Conservation (phyloP, 495 filamentous ascomycete genomes). For the Neurospora sp. region DNA sequence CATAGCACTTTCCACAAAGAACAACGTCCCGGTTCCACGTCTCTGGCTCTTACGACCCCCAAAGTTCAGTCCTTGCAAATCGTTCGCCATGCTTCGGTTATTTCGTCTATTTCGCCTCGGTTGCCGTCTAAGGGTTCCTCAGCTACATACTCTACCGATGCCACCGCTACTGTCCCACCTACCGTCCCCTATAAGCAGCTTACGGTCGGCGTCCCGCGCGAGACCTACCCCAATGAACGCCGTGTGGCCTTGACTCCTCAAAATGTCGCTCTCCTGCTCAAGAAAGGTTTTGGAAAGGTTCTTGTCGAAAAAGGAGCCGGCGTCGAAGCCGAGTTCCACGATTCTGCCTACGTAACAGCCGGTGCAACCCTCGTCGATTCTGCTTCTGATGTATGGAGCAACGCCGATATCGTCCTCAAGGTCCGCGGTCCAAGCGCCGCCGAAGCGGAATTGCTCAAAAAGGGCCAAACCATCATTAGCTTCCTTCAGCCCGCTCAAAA, state of each 20-base stretch:
- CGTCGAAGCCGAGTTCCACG: constrained; percentile 58
- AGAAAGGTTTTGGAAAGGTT: constrained; percentile 68
- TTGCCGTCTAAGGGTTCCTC: neutral
- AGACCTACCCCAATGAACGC: constrained; percentile 60
- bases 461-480: constrained; percentile 59
- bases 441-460: constrained; percentile 50
- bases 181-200: constrained; percentile 56
- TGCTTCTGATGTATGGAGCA: constrained; percentile 47
- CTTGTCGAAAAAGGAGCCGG: constrained; percentile 68
- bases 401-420: constrained; percentile 68
- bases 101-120: constrained; percentile 14
- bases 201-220: constrained; percentile 60
- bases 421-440: constrained; percentile 59
- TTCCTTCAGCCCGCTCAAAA: constrained; percentile 70
- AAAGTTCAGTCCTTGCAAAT: constrained; percentile 15
- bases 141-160: constrained; percentile 23
- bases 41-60: constrained; percentile 12
- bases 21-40: neutral
- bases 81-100: constrained; percentile 24
- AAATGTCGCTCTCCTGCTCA: constrained; percentile 64
- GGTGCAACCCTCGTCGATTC: constrained; percentile 61
- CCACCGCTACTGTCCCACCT: constrained; percentile 30
- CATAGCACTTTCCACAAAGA: constrained; percentile 14
- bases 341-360: constrained; percentile 58
- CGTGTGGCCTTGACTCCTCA: constrained; percentile 72